These are phyloP conservation scores for Hypoxylon intermedium DNA, from an alignment of 495 filamentous ascomycete genomes.

Conservation along the genomic window DNA sequence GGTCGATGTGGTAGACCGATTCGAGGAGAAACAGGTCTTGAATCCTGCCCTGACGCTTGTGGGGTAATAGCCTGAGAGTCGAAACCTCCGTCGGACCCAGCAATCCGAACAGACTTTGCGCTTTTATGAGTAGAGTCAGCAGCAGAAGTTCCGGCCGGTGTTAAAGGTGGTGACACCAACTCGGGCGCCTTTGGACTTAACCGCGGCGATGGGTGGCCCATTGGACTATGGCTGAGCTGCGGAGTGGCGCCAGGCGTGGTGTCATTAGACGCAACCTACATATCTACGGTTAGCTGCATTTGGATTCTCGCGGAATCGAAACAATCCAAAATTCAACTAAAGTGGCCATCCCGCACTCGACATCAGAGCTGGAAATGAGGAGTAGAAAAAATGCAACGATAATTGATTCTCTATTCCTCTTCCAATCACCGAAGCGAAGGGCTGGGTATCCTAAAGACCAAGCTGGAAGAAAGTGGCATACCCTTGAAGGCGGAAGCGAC, in stretches of 20 bases:
- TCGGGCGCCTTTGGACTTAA: slow-evolving; percentile 59
- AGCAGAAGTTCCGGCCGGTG: slow-evolving; percentile 73
- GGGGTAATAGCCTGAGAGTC: slow-evolving; percentile 66
- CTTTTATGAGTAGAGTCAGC: slow-evolving; percentile 42
- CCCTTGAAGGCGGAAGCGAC: slow-evolving; percentile 84
- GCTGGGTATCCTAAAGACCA: slow-evolving; percentile 6
- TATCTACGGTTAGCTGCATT: slow-evolving; percentile 30
- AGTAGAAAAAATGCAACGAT: neutral
- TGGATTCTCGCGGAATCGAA: neutral
- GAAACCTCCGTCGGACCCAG: slow-evolving; percentile 37
- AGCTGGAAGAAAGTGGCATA: slow-evolving; percentile 55
- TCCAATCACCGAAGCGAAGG: neutral
- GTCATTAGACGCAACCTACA: slow-evolving; percentile 54
- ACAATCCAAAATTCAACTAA: slow-evolving; percentile 7
- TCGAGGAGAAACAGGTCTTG: slow-evolving; percentile 43
- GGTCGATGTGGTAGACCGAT: slow-evolving; percentile 48
- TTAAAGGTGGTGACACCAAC: slow-evolving; percentile 88
- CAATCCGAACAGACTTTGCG: slow-evolving; percentile 42
- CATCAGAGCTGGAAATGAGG: neutral
- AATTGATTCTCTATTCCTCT: slow-evolving; percentile 1
- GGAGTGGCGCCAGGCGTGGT: slow-evolving; percentile 45
- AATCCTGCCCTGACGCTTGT: slow-evolving; percentile 59
- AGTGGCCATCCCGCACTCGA: neutral
- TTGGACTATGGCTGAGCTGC: slow-evolving; percentile 44
- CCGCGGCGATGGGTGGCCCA: slow-evolving; percentile 52